A percentile compares a stretch with the other conserved stretches of the same genome.
These are phyloP conservation scores for Schwanniomyces sp. DNA, from an alignment of 805 yeast species.

Conservation along the genomic window DNA sequence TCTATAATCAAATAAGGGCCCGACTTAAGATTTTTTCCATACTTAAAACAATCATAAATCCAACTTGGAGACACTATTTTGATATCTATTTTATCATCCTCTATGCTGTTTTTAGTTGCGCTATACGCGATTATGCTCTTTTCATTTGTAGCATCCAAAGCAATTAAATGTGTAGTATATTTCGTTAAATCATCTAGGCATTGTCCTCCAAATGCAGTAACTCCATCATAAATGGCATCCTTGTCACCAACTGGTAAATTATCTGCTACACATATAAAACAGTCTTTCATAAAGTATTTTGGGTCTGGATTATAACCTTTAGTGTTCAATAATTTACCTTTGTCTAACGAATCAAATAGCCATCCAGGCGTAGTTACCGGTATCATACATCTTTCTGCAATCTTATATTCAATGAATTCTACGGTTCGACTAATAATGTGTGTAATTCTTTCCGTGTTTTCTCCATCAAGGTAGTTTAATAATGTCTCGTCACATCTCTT, in stretches of 20 bases:
- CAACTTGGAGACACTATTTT: slow-evolving; percentile 74
- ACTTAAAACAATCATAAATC: slow-evolving; percentile 69
- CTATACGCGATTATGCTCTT: slow-evolving; percentile 57
- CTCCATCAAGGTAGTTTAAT: slow-evolving; percentile 13
- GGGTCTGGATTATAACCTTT: slow-evolving; percentile 74
- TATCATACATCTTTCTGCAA: slow-evolving; percentile 52
- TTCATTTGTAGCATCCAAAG: slow-evolving; percentile 53
- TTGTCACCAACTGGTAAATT: slow-evolving; percentile 57
- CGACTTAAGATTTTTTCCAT: slow-evolving; percentile 52
- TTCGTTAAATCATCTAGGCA: slow-evolving; percentile 60
- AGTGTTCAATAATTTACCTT: slow-evolving; percentile 45
- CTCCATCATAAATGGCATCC: slow-evolving; percentile 68
- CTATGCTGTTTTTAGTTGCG: slow-evolving; percentile 14
- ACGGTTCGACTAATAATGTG: slow-evolving; percentile 55
- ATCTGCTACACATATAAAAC: slow-evolving; percentile 59
- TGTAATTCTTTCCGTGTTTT: slow-evolving; percentile 21
- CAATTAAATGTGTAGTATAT: slow-evolving; percentile 77
- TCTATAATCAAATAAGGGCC: slow-evolving; percentile 49
- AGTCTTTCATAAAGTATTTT: slow-evolving; percentile 58
- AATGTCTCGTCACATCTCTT: slow-evolving; percentile 18
- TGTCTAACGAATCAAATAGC: slow-evolving; percentile 49
- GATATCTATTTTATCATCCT: slow-evolving; percentile 39
- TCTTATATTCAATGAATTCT: slow-evolving; percentile 51
- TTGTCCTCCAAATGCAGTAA: slow-evolving; percentile 76
- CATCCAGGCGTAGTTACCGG: slow-evolving; percentile 67